phyloP scores from a whole-genome alignment of 192 early-diverging fungal genomes.

The Backusella sp. region DNA sequence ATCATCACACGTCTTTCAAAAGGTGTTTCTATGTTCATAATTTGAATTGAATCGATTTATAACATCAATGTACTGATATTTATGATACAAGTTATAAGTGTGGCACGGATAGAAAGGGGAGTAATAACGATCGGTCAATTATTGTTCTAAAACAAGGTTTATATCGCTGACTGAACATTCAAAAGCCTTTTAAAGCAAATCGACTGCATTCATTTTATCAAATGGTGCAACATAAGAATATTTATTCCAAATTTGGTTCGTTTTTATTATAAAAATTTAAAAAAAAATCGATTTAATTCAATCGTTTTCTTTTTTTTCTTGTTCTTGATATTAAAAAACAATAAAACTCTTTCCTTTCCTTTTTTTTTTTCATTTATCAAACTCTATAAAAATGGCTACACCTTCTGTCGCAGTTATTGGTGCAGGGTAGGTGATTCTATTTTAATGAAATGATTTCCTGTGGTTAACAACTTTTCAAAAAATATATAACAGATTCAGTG shows the following conservation, averaged over 20 bases:
- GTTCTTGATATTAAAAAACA: not conserved
- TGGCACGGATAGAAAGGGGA: not conserved
- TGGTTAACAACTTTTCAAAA: not conserved
- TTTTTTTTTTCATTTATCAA: not conserved
- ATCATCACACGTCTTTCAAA: not conserved
- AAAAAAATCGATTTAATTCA: not conserved
- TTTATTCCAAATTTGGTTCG: not conserved
- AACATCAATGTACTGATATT: not conserved
- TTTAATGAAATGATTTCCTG: not conserved
- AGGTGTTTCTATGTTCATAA: not conserved
- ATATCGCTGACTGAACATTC: not conserved
- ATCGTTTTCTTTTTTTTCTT: not conserved
- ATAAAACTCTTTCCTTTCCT: not conserved
- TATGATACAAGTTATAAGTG: not conserved
- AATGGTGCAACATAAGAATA: not conserved
- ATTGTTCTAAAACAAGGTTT: not conserved
- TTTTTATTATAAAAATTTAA: not conserved
- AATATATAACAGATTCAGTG: constrained; percentile 35
- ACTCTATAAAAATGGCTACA: not conserved
- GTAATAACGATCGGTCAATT: not conserved
- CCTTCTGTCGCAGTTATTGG: constrained; percentile 11
- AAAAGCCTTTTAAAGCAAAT: not conserved
- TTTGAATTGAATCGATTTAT: not conserved
- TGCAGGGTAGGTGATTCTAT: not conserved
- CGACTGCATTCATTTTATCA: not conserved